Conservation (phyloP, 768 basidiomycete species). For the Naematelia aurantialba region DNA sequence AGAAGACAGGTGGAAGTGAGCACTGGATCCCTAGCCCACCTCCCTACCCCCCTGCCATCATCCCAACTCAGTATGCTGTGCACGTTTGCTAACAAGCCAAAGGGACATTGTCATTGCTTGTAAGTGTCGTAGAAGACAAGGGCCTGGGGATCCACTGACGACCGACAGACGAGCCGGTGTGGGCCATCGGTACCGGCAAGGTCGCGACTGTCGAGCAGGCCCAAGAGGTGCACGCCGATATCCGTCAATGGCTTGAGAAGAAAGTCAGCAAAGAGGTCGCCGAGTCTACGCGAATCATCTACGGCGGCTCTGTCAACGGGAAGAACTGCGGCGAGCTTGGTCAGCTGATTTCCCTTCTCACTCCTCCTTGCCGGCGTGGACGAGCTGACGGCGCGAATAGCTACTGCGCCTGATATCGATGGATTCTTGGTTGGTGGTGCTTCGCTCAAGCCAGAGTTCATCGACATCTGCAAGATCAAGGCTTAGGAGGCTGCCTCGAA, state of each 20-base stretch:
- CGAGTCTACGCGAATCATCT: conserved; percentile 76
- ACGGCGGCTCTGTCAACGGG: conserved; percentile 91
- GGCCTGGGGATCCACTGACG: not conserved
- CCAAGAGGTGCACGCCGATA: conserved; percentile 81
- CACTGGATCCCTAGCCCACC: conserved; percentile 7
- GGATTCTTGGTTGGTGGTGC: conserved; percentile 98
- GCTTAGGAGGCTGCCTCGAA: conserved; percentile 13
- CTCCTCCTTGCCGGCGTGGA: not conserved
- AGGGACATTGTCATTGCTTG: conserved; percentile 89
- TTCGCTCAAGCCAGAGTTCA: conserved; percentile 95
- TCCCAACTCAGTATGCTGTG: not conserved
- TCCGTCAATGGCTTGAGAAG: conserved; percentile 68
- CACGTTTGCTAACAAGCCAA: not conserved
- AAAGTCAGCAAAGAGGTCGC: conserved; percentile 69
- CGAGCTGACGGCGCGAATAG: conserved; percentile 52
- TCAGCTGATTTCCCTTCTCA: conserved; percentile 53
- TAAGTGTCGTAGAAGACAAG: conserved; percentile 8
- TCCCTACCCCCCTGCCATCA: not conserved
- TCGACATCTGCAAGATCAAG: conserved; percentile 72
- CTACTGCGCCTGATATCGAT: conserved; percentile 75
- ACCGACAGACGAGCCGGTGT: conserved; percentile 55
- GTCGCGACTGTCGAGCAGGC: conserved; percentile 85
- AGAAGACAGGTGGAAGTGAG: conserved; percentile 71
- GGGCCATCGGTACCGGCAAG: conserved; percentile 98
- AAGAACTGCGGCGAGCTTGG: conserved; percentile 82